Evolutionary conservation across 139 green algal genomes (phyloP), one percentile per base, ranked within the genome.

Genomic region (Nannochloris sp.): DNA sequence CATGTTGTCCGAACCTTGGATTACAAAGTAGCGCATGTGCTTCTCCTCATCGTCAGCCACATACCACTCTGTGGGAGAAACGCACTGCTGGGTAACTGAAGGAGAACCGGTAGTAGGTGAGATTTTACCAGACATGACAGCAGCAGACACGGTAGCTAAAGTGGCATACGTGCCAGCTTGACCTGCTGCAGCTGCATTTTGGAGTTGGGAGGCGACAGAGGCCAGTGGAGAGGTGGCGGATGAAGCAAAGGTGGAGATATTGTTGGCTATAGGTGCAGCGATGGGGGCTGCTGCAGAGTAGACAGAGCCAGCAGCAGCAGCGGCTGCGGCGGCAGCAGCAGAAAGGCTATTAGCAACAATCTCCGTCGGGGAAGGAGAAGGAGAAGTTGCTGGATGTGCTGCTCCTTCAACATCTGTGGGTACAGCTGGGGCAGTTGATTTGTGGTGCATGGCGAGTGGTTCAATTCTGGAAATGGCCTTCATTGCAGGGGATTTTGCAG

Each of bases 1-100:
- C 9, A 90, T 24, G 32, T 68, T 84, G 64, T 90, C 79, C 4
- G 81, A 92, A 29, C 93, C 93, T 67, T 81, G 74, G 54, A 88
- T 78, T 27, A 88, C 73, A 60, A 96, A 92, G 66, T 83, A 81
- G 34, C 89, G 84, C 1, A 76, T 86, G 46, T 78, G 39, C 2
- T 55, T 70, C 1, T 68, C 59, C 4, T 68, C 13, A 56, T 92
- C 81, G 60, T 97, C 91, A n/a, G 67, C 80, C 25, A 95, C 85
- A 72, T 88, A 96, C 89, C 87, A 95, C 27, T 74, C 56, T 6
- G 51, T 75, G n/a, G 72, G 66, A 19, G 48, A 59, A 34, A 59
- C 30, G 48, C 12, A 9, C 48, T 59, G 9, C 9, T 9, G 37
- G 9, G 48, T 19, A 9, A 12, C 9, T 12, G 48, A 34, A 19